phyloP scores from a whole-genome alignment of 1,284 basidiomycete species.

The Sporisorium graminicola region DNA sequence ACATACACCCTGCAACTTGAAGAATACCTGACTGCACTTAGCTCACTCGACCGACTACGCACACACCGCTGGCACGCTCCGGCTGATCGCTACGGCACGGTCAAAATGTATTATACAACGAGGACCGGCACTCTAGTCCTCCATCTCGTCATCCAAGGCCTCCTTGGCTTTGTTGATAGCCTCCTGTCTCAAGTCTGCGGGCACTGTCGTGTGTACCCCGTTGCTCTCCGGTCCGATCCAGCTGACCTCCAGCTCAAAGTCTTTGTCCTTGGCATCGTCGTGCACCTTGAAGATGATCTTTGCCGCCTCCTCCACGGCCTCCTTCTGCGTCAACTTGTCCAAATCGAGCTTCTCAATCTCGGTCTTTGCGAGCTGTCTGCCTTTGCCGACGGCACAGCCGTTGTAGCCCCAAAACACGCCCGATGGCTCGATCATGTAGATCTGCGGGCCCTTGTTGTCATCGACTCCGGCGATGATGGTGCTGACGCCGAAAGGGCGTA shows the following conservation, averaged over 20 bases:
- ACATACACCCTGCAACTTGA: too few species aligned
- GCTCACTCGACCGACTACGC: neutral
- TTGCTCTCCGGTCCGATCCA: conserved; percentile 93
- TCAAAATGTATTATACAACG: neutral
- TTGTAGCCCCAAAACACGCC: conserved; percentile 83
- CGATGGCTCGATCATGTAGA: conserved; percentile 94
- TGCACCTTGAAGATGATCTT: conserved; percentile 89
- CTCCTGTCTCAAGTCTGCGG: conserved; percentile 82
- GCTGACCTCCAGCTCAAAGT: conserved; percentile 97
- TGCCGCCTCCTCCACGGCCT: conserved; percentile 67
- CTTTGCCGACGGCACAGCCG: conserved; percentile 86
- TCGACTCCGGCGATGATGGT: conserved; percentile 91
- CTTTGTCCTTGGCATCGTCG: conserved; percentile 96
- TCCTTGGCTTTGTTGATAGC: conserved; percentile 91
- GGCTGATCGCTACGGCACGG: neutral
- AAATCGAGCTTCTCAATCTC: conserved; percentile 96
- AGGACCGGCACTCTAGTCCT: conserved; percentile 72
- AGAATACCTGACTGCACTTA: too few species aligned
- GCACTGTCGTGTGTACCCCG: conserved; percentile 83
- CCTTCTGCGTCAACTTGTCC: conserved; percentile 76
- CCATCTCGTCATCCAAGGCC: conserved; percentile 85
- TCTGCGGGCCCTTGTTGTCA: conserved; percentile 78
- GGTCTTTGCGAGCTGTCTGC: conserved; percentile 95
- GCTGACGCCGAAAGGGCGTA: conserved; percentile 95
- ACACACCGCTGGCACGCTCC: neutral